Evolutionary conservation across 768 basidiomycete species (phyloP), one percentile per base, ranked within the genome.

Genomic region (Boletus rubescentipes): DNA sequence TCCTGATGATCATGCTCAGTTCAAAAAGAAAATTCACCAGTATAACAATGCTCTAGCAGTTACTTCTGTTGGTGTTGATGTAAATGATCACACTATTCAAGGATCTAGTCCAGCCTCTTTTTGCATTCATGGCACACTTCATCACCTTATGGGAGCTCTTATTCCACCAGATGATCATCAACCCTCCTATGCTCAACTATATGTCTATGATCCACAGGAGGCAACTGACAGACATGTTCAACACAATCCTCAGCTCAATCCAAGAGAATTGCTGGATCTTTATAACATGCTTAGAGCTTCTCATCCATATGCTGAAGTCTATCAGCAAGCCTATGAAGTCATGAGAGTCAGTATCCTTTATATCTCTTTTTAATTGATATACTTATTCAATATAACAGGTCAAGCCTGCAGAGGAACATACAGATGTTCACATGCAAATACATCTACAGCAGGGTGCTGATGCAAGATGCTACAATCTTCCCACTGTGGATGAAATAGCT

Each of bases 401-500:
- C 2, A 57, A 68, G 29, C 55, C 61, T 21, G 39, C 44, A 16
- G 55, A 57, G 16, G 4, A 65, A 16, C 64, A 62, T 23, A 45
- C 37, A 1, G 42, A 65, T 48, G 15, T 70, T 2, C 0, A 1
- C 10, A 48, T 62, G 20, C 2, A 21, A 0, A 26, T 72, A 11
- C 32, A 49, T 34, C 4, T 62, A 0, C 44, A 61, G 1, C 48
- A 54, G 0, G 50, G 43, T 0, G 38, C 42, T 49, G 76, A 79
- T 64, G 60, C 43, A 0, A 60, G 74, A 6, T 49, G 68, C 12
- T 79, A 82, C 47, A 81, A 81, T 57, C 53, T 76, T 0, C 79
- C 79, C 2, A 75, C 72, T 43, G 66, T 71, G 1, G 61, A 72
- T 52, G 77, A 79, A 43, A 66, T 81, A 51, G 75, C 75, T 37